A percentile compares a stretch with the other conserved stretches of the same genome.
Conservation (phyloP, 768 basidiomycete species). For the Boletus sp. region DNA sequence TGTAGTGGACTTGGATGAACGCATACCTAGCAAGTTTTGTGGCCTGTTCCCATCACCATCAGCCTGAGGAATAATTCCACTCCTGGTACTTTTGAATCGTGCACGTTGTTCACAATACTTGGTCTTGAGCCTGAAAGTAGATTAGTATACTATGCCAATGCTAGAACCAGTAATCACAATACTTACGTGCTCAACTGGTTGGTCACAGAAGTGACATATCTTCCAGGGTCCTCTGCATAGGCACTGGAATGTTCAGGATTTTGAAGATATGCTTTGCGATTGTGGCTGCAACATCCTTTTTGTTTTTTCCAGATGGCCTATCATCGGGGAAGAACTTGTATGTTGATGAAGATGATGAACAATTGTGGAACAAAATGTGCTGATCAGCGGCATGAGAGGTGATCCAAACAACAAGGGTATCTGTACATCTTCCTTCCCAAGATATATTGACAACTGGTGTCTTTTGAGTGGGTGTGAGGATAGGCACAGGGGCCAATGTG, state of each 20-base stretch:
- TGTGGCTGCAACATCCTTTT: background rate
- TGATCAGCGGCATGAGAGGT: background rate
- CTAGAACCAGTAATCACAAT: background rate
- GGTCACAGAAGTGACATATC: background rate
- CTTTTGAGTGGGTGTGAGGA: too few relatives aligned
- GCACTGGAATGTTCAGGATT: background rate
- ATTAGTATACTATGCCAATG: background rate
- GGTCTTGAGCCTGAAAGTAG: background rate
- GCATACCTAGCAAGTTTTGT: too few relatives aligned
- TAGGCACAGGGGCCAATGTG: too few relatives aligned
- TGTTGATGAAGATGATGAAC: background rate
- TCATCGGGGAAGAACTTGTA: background rate
- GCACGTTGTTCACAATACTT: background rate
- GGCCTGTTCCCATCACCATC: too few relatives aligned
- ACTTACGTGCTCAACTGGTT: background rate
- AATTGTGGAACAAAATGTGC: background rate
- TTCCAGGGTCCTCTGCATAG: background rate
- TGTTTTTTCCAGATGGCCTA: background rate
- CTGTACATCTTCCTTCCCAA: too few relatives aligned
- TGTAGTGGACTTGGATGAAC: too few relatives aligned
- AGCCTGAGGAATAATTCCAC: background rate
- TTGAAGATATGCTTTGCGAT: background rate
- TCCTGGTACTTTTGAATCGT: background rate
- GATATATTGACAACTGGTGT: too few relatives aligned
- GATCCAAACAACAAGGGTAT: background rate